Conservation (phyloP, 257 asterid species). For the Phtheirospermum japonicum region DNA sequence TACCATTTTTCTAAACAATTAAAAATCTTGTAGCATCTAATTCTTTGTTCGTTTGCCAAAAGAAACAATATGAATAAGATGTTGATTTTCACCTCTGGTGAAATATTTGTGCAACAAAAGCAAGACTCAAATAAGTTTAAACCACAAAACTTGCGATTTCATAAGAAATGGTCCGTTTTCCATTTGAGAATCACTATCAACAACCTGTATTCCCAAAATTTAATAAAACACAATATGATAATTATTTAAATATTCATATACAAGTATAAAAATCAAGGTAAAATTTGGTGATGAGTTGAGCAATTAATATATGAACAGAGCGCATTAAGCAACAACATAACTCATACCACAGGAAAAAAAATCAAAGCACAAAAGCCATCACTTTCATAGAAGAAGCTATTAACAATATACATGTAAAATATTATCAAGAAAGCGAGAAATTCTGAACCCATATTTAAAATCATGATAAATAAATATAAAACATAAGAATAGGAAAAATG, state of each 20-base stretch:
- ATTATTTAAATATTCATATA: neutral
- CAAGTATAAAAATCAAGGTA: neutral
- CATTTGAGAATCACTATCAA: conserved; percentile 6
- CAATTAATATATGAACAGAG: too few relatives aligned
- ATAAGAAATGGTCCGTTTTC: neutral
- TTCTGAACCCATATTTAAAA: neutral
- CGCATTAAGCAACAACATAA: neutral
- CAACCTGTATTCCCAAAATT: neutral
- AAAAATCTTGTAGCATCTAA: too few relatives aligned
- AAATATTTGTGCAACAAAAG: too few relatives aligned
- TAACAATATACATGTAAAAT: neutral
- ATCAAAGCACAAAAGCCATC: conserved; percentile 2
- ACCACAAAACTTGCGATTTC: neutral
- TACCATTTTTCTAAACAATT: too few relatives aligned
- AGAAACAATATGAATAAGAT: too few relatives aligned
- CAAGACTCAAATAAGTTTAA: too few relatives aligned
- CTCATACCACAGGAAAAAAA: neutral
- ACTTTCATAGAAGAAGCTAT: neutral
- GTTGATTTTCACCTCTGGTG: too few relatives aligned
- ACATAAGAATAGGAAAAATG: neutral
- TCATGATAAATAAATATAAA: neutral
- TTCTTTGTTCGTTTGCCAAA: too few relatives aligned
- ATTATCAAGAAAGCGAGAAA: neutral
- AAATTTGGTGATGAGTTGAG: neutral
- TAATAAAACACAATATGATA: neutral